These are phyloP conservation scores for Aspergillus asperescens DNA, from an alignment of 495 filamentous ascomycete species.

Conservation along the genomic window DNA sequence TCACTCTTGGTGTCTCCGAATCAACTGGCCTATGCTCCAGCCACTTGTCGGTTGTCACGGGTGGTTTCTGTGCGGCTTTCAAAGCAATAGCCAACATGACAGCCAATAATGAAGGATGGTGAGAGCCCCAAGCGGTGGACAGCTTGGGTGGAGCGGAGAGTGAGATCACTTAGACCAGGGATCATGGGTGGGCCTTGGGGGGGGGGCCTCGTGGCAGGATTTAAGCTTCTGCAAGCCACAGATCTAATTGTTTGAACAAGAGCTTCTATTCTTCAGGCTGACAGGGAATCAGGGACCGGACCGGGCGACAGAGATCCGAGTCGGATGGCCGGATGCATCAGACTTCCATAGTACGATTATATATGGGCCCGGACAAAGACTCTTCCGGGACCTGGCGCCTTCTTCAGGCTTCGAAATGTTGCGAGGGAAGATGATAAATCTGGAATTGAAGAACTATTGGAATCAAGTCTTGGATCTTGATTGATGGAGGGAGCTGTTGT, in stretches of 20 bases:
- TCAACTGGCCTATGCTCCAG: too few relatives aligned
- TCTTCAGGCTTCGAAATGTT: neutral
- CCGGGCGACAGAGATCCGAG: slow-evolving; percentile 1
- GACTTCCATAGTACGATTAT: neutral
- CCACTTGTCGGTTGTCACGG: too few relatives aligned
- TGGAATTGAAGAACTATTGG: too few relatives aligned
- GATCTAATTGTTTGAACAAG: too few relatives aligned
- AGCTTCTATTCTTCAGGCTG: too few relatives aligned
- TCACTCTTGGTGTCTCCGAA: too few relatives aligned
- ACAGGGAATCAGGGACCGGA: neutral
- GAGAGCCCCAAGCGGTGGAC: neutral
- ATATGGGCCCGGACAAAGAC: neutral
- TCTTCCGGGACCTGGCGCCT: neutral
- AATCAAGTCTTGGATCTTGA: neutral
- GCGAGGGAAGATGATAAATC: neutral
- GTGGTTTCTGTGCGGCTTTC: too few relatives aligned
- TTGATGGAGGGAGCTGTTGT: neutral
- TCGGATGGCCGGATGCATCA: neutral
- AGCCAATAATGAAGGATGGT: neutral
- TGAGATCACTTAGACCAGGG: too few relatives aligned
- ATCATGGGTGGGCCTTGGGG: too few relatives aligned
- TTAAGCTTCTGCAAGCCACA: neutral
- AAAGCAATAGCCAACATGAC: too few relatives aligned
- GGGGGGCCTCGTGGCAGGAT: neutral
- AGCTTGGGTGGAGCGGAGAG: too few relatives aligned